These are phyloP conservation scores for Exophiala sp. DNA, from an alignment of 2,329 filamentous ascomycete species.

Conservation along the genomic window DNA sequence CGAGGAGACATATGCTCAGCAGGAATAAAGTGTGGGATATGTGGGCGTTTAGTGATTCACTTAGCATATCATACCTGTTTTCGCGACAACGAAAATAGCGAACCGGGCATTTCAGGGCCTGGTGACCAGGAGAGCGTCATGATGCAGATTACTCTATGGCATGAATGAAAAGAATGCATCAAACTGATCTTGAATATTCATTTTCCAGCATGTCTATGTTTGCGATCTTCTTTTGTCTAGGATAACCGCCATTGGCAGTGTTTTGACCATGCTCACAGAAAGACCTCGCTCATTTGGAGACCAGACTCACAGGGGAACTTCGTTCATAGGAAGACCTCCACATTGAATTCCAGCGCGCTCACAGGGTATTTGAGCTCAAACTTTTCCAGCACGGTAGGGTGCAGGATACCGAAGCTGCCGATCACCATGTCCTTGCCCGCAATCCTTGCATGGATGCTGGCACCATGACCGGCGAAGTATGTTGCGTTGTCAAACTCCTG, in stretches of 20 bases:
- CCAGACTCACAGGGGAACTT: neutral
- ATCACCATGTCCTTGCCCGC: constrained; percentile 71
- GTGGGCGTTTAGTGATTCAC: neutral
- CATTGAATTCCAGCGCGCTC: constrained; percentile 89
- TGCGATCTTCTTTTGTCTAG: neutral
- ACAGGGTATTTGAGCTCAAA: constrained; percentile 92
- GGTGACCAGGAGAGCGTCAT: neutral
- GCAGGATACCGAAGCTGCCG: constrained; percentile 88
- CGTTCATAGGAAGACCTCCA: constrained; percentile 79
- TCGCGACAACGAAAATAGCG: neutral
- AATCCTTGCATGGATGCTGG: constrained; percentile 74
- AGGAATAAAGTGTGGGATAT: constrained; percentile 41
- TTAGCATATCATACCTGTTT: constrained; percentile 14
- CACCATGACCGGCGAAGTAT: constrained; percentile 87
- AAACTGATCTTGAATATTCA: neutral
- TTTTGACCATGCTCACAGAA: too few species aligned
- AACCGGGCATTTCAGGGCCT: neutral
- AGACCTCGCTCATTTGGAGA: too few species aligned
- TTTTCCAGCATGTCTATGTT: neutral
- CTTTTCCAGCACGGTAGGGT: constrained; percentile 88
- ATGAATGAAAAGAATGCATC: neutral
- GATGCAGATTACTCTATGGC: neutral
- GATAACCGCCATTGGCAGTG: too few species aligned
- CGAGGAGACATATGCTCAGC: constrained; percentile 45
- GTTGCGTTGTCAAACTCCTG: constrained; percentile 87